These are phyloP conservation scores for Leucocoprinus leucothites DNA, from an alignment of 768 basidiomycete genomes.

Conservation along the genomic window DNA sequence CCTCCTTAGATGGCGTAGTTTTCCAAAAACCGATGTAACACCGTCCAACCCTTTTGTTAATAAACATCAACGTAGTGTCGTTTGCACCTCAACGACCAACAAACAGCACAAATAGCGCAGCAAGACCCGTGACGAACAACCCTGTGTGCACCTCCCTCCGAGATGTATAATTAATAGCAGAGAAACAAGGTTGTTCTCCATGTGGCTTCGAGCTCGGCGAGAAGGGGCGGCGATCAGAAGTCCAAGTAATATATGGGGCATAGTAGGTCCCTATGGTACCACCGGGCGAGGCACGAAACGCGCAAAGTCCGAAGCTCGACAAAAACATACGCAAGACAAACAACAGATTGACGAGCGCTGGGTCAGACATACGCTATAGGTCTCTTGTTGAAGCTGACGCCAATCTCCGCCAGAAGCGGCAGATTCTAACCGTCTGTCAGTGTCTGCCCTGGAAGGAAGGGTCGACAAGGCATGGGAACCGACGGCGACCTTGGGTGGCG, in stretches of 20 bases:
- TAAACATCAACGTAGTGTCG: too few relatives aligned
- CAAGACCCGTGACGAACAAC: too few relatives aligned
- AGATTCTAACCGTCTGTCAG: too few relatives aligned
- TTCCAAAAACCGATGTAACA: background rate
- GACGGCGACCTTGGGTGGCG: background rate
- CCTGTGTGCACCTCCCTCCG: too few relatives aligned
- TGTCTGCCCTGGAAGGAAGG: background rate
- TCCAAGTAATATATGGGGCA: background rate
- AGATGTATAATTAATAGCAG: background rate
- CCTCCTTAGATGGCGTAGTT: background rate
- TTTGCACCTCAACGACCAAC: background rate
- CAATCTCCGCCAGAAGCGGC: too few relatives aligned
- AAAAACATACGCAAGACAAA: too few relatives aligned
- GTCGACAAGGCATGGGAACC: background rate
- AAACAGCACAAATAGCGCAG: conserved; percentile 9
- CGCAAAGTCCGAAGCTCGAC: too few relatives aligned
- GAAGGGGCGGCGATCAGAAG: background rate
- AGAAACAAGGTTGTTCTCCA: background rate
- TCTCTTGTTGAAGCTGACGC: too few relatives aligned
- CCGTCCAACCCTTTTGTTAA: too few relatives aligned
- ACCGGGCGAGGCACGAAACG: too few relatives aligned
- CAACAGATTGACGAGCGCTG: too few relatives aligned
- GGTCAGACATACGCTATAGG: too few relatives aligned
- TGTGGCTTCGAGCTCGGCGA: background rate
- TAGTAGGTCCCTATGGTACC: conserved; percentile 3